Percentiles rank a stretch among this genome's conserved stretches.
Conservation (phyloP, 2,329 filamentous ascomycete species). For the Blastomyces silverae region DNA sequence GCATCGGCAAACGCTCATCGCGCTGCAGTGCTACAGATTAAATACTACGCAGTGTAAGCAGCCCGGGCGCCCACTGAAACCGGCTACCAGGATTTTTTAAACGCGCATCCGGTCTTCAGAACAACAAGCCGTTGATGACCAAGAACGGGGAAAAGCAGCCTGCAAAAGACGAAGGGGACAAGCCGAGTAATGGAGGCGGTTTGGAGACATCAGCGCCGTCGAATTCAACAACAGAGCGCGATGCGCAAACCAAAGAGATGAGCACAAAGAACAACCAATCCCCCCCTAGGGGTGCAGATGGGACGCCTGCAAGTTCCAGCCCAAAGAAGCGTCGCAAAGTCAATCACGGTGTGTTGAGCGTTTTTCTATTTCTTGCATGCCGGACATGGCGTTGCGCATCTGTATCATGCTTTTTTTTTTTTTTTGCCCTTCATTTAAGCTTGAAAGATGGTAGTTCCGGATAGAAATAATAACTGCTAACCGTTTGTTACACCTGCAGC, state of each 20-base stretch:
- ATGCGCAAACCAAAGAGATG: conserved; percentile 27
- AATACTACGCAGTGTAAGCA: neutral
- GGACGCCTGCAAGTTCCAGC: conserved; percentile 42
- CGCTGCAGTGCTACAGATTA: conserved; percentile 3
- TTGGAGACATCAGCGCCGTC: conserved; percentile 24
- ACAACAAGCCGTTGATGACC: conserved; percentile 17
- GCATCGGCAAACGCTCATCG: conserved; percentile 11
- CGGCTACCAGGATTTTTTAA: neutral
- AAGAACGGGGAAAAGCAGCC: conserved; percentile 19
- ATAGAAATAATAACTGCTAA: conserved; percentile 26
- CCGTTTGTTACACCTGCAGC: conserved; percentile 52
- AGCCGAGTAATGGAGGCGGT: conserved; percentile 29
- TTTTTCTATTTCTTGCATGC: conserved; percentile 6
- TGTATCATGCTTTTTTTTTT: neutral
- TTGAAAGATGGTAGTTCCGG: neutral
- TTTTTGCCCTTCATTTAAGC: neutral
- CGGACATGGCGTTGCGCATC: neutral
- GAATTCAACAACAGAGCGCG: conserved; percentile 20
- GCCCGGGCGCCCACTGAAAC: conserved; percentile 4
- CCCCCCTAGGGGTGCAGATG: conserved; percentile 27
- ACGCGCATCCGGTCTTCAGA: neutral
- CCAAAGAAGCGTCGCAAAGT: conserved; percentile 84
- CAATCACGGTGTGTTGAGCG: conserved; percentile 65
- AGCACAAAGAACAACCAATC: conserved; percentile 28
- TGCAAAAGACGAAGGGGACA: conserved; percentile 14